phyloP scores from a whole-genome alignment of 371 early-diverging fungal species.

The Mucor indicus region DNA sequence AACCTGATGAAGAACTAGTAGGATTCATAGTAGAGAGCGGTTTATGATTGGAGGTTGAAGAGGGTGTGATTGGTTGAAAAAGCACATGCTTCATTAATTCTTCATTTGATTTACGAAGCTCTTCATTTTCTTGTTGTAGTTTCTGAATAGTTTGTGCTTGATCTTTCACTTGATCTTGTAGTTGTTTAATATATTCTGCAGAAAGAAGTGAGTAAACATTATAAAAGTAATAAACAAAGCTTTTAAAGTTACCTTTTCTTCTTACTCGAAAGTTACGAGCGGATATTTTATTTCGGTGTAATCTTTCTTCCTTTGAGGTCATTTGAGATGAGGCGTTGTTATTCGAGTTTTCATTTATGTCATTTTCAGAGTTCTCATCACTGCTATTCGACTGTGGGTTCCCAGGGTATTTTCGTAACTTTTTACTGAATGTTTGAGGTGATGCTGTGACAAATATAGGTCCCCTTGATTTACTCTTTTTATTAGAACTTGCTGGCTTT shows the following conservation, averaged over 20 bases:
- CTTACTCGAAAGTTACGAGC: constrained; percentile 86
- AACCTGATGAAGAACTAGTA: constrained; percentile 3
- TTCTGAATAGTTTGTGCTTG: constrained; percentile 17
- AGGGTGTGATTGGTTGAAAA: constrained; percentile 62
- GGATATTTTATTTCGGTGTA: constrained; percentile 85
- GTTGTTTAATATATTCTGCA: constrained; percentile 65
- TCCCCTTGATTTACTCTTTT: constrained; percentile 16
- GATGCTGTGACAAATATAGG: constrained; percentile 21
- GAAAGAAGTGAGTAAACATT: neutral
- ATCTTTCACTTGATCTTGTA: constrained; percentile 52
- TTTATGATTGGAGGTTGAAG: constrained; percentile 10
- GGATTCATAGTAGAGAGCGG: neutral
- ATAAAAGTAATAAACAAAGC: too few relatives aligned
- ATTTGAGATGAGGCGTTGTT: constrained; percentile 28
- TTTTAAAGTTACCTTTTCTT: constrained; percentile 71
- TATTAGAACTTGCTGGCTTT: neutral
- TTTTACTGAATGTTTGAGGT: constrained; percentile 16
- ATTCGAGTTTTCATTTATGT: constrained; percentile 16
- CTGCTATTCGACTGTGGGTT: too few relatives aligned
- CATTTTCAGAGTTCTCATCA: too few relatives aligned
- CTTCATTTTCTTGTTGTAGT: constrained; percentile 18
- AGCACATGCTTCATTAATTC: constrained; percentile 18
- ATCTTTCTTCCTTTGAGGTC: constrained; percentile 76
- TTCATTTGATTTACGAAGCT: constrained; percentile 14
- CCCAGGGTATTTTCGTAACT: constrained; percentile 18